Conservation (phyloP, 2,329 filamentous ascomycete genomes). For the Colletotrichum cordylinicola region DNA sequence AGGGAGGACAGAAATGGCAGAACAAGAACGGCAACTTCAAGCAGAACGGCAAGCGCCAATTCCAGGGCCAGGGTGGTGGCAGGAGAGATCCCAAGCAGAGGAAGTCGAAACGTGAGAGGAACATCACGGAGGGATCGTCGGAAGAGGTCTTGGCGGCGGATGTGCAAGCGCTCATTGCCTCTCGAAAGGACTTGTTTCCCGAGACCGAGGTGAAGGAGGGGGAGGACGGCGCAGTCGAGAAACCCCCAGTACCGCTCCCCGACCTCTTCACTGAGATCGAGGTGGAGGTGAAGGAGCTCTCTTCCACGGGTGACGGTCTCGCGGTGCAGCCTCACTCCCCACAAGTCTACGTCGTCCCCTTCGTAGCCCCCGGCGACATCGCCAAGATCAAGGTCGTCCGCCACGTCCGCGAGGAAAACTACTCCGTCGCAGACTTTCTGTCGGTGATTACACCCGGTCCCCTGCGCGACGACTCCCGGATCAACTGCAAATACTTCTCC, state of each 20-base stretch:
- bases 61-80: conserved; percentile 17
- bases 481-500: conserved; percentile 86
- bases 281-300: conserved; percentile 80
- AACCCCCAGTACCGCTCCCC: conserved; percentile 50
- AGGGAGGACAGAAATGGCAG: conserved; percentile 1
- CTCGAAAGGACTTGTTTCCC: conserved; percentile 37
- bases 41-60: conserved; percentile 21
- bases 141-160: conserved; percentile 73
- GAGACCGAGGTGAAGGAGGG: conserved; percentile 31
- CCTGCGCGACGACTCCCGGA: conserved; percentile 76
- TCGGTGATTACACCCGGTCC: conserved; percentile 76
- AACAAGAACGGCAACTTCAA: not conserved
- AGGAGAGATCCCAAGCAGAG: conserved; percentile 43
- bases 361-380: conserved; percentile 83
- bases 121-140: conserved; percentile 65
- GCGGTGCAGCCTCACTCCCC: conserved; percentile 70
- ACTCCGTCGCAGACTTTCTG: conserved; percentile 83
- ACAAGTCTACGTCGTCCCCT: conserved; percentile 85
- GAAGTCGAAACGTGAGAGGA: conserved; percentile 63
- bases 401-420: conserved; percentile 69
- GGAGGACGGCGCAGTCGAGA: conserved; percentile 25
- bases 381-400: conserved; percentile 80
- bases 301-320: conserved; percentile 91
- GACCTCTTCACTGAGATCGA: conserved; percentile 78
- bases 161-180: conserved; percentile 59